Percentiles rank a stretch among this genome's conserved stretches.
Evolutionary conservation across 208 protist genomes (phyloP).

Genomic region (Trichomonas vaginalis): DNA sequence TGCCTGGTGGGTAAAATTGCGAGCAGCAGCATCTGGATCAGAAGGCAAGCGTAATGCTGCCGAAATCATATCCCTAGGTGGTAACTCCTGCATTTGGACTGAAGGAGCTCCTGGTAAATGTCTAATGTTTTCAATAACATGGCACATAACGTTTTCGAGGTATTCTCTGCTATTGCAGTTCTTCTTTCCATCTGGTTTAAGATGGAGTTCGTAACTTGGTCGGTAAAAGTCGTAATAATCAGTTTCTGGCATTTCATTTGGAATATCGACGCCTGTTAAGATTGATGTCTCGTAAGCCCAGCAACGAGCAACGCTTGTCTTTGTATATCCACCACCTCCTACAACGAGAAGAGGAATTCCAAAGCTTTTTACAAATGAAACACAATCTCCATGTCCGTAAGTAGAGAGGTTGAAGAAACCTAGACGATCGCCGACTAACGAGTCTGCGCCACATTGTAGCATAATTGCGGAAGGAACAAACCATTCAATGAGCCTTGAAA

Average conservation of each 20-base stretch:
- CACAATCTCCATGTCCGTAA: slow-evolving; percentile 64
- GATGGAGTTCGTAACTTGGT: slow-evolving; percentile 42
- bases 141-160: background rate
- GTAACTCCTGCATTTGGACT: background rate
- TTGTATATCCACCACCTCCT: slow-evolving; percentile 21
- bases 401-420: slow-evolving; percentile 86
- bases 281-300: slow-evolving; percentile 21
- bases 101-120: background rate
- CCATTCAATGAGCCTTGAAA: slow-evolving; percentile 67
- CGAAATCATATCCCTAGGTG: background rate
- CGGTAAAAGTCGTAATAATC: background rate
- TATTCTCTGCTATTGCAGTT: slow-evolving; percentile 46
- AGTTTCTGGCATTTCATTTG: background rate
- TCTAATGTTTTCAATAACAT: background rate
- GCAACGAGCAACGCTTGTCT: slow-evolving; percentile 9
- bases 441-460: slow-evolving; percentile 96
- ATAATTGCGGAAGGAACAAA: slow-evolving; percentile 82
- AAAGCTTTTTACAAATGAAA: slow-evolving; percentile 33
- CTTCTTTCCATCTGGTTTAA: slow-evolving; percentile 41
- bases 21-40: no score
- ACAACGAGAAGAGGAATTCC: background rate
- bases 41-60: no score
- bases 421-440: slow-evolving; percentile 80
- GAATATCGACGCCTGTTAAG: background rate
- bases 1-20: no score